Evolutionary conservation across 1,284 basidiomycete genomes (phyloP).

Genomic region (Wolfiporia cocos): DNA sequence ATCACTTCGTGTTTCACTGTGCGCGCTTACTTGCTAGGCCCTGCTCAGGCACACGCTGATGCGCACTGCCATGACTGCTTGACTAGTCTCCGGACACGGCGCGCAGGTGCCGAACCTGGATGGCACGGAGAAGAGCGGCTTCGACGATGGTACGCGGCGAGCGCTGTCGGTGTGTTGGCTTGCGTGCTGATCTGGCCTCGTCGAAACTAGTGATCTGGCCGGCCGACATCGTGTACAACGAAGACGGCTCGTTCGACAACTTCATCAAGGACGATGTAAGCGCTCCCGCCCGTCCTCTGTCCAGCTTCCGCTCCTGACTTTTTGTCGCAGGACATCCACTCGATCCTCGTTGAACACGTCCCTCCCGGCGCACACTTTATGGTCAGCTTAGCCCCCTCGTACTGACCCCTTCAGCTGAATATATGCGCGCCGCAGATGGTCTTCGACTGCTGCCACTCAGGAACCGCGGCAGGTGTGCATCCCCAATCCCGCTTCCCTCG

Average conservation of each 20-base stretch:
- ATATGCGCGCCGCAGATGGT: constrained; percentile 13
- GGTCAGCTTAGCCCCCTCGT: no score
- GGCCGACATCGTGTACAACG: constrained; percentile 7
- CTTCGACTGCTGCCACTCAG: constrained; percentile 24
- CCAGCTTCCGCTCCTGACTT: not conserved
- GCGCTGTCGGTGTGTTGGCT: not conserved
- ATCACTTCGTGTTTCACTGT: constrained; percentile 22
- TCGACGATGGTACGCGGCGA: constrained; percentile 17
- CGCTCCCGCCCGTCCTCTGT: not conserved
- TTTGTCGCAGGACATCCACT: constrained; percentile 2
- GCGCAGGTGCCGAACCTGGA: constrained; percentile 13
- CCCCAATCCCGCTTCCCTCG: no score
- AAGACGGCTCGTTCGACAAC: constrained; percentile 5
- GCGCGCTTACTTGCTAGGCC: not conserved
- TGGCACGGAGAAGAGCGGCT: constrained; percentile 18
- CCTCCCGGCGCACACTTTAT: constrained; percentile 15
- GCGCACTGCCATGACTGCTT: not conserved
- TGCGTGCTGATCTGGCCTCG: not conserved
- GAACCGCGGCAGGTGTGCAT: constrained; percentile 20
- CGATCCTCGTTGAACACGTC: constrained; percentile 15
- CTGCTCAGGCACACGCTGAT: not conserved
- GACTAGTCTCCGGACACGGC: constrained; percentile 22
- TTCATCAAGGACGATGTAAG: constrained; percentile 14
- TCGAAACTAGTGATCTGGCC: constrained; percentile 11
- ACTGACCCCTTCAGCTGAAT: no score